These are phyloP conservation scores for Didymella exigua DNA, from an alignment of 2,329 filamentous ascomycete genomes.

Conservation along the genomic window DNA sequence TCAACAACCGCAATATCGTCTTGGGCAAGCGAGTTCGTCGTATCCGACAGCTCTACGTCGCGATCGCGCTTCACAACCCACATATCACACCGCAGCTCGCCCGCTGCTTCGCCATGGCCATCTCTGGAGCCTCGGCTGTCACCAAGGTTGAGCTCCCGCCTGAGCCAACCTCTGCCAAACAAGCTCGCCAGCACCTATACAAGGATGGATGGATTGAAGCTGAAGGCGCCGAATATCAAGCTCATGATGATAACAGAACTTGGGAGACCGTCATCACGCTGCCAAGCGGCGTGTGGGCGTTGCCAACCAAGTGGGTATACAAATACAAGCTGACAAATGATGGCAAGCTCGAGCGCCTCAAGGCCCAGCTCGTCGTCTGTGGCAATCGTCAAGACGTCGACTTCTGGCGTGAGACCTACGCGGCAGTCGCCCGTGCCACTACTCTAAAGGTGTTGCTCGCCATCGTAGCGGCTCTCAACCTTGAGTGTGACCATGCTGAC, in stretches of 20 bases:
- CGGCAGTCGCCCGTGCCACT: neutral
- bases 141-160: no score
- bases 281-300: neutral
- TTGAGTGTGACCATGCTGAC: neutral
- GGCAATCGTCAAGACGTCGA: neutral
- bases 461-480: neutral
- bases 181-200: neutral
- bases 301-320: neutral
- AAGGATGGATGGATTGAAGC: neutral
- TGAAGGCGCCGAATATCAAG: neutral
- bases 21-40: no score
- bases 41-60: no score
- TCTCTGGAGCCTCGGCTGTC: no score
- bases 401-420: neutral
- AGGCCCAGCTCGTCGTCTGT: neutral
- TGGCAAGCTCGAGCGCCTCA: neutral
- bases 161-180: neutral
- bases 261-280: neutral
- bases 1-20: no score
- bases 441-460: neutral
- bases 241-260: neutral
- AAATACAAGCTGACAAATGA: neutral
- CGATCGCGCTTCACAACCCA: no score
- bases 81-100: no score
- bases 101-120: no score